Percentiles rank a stretch among this genome's conserved stretches.
phyloP scores from a whole-genome alignment of 768 basidiomycete species.

The Xerocomellus intermedius region DNA sequence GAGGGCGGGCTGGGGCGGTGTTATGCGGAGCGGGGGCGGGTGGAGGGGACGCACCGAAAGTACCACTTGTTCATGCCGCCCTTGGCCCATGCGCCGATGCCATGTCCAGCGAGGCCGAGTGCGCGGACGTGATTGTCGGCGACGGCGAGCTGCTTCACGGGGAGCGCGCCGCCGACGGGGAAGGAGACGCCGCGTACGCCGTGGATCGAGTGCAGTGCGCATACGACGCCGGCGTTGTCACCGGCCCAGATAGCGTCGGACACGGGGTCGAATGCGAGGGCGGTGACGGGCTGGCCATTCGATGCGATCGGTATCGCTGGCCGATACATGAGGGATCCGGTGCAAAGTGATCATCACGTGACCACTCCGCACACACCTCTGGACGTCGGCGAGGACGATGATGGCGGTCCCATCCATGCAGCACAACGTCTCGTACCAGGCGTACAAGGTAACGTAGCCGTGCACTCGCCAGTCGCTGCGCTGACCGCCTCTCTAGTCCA shows the following conservation, averaged over 20 bases:
- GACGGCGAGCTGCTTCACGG: conserved; percentile 71
- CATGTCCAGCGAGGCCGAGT: conserved; percentile 53
- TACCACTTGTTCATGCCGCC: conserved; percentile 86
- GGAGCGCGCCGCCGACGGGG: conserved; percentile 62
- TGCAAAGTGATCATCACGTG: conserved; percentile 14
- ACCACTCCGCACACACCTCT: background rate
- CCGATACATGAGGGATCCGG: conserved; percentile 20
- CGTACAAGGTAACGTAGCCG: conserved; percentile 40
- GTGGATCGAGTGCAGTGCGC: conserved; percentile 62
- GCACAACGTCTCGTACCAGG: conserved; percentile 44
- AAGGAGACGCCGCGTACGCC: conserved; percentile 72
- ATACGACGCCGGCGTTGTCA: conserved; percentile 63
- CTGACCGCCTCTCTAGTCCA: conserved; percentile 35
- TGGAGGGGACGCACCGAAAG: conserved; percentile 52
- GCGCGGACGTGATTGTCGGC: conserved; percentile 81
- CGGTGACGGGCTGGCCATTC: conserved; percentile 53
- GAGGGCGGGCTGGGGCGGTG: conserved; percentile 18
- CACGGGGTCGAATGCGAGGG: conserved; percentile 86
- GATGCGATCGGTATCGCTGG: conserved; percentile 15
- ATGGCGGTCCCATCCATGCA: conserved; percentile 4
- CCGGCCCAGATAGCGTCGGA: conserved; percentile 91
- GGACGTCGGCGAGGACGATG: background rate
- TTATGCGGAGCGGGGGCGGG: no score
- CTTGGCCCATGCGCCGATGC: conserved; percentile 79
- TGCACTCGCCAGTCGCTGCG: fast-evolving